Percentiles rank a stretch among this genome's conserved stretches.
phyloP scores from a whole-genome alignment of 345 rosid genomes.

The Clausena lansium region DNA sequence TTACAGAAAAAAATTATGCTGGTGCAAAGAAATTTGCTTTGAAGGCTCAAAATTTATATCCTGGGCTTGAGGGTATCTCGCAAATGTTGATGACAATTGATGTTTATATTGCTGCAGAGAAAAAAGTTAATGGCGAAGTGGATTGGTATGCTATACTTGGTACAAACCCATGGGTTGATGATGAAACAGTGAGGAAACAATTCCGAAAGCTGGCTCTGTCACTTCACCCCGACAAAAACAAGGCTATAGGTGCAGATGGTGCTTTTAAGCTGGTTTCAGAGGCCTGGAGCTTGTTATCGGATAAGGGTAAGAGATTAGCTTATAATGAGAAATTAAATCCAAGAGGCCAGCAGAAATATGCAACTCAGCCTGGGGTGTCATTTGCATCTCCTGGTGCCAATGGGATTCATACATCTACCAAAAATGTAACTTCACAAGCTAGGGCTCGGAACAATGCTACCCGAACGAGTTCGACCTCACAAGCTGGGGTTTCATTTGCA shows the following conservation, averaged over 20 bases:
- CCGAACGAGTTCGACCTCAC: neutral
- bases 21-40: slow-evolving; percentile 72
- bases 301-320: slow-evolving; percentile 56
- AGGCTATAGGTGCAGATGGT: slow-evolving; percentile 78
- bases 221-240: slow-evolving; percentile 94
- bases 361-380: slow-evolving; percentile 34
- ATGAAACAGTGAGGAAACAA: slow-evolving; percentile 61
- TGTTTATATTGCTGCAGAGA: slow-evolving; percentile 66
- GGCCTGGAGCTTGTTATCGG: slow-evolving; percentile 79
- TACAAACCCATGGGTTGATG: slow-evolving; percentile 56
- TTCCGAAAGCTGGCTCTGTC: slow-evolving; percentile 62
- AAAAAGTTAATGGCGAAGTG: slow-evolving; percentile 53
- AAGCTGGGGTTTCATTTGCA: slow-evolving; percentile 34
- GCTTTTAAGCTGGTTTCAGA: slow-evolving; percentile 75
- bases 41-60: slow-evolving; percentile 79
- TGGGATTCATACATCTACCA: slow-evolving; percentile 41
- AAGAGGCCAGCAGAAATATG: slow-evolving; percentile 30
- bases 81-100: slow-evolving; percentile 62
- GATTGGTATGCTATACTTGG: slow-evolving; percentile 87
- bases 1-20: slow-evolving; percentile 56
- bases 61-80: slow-evolving; percentile 63
- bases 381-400: slow-evolving; percentile 39
- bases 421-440: slow-evolving; percentile 22
- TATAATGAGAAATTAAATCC: slow-evolving; percentile 60
- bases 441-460: slow-evolving; percentile 6